These are phyloP conservation scores for Phytophthora chlamydospora DNA, from an alignment of 352 stramenopile genomes.

Conservation along the genomic window DNA sequence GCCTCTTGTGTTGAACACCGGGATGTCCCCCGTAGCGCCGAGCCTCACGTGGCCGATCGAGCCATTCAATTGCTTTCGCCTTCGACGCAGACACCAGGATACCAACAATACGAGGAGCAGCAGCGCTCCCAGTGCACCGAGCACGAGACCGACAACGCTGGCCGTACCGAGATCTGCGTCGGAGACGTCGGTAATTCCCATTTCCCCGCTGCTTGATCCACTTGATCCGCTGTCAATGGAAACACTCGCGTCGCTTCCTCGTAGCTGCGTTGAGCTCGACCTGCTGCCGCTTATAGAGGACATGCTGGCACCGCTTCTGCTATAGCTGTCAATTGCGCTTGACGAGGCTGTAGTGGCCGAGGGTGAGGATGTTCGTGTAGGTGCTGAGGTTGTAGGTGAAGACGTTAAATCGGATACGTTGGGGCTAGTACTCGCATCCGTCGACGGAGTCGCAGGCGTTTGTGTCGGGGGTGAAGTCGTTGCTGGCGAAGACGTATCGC, in stretches of 20 bases:
- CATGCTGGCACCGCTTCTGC: background rate
- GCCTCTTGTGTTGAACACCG: conserved; percentile 30
- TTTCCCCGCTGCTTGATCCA: conserved; percentile 13
- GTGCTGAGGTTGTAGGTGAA: background rate
- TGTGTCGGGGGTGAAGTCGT: background rate
- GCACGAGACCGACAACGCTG: conserved; percentile 17
- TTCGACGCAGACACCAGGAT: conserved; percentile 17
- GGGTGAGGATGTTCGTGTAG: background rate
- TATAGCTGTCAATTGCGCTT: conserved; percentile 1
- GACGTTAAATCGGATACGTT: conserved; percentile 3
- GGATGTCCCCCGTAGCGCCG: conserved; percentile 21
- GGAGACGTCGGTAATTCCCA: conserved; percentile 1
- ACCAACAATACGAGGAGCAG: conserved; percentile 17
- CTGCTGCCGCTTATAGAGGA: background rate
- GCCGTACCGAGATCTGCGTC: conserved; percentile 3
- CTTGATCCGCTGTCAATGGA: background rate
- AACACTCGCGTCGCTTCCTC: conserved; percentile 2
- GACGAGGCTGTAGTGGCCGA: background rate
- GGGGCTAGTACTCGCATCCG: too few species aligned
- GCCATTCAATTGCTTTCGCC: conserved; percentile 10
- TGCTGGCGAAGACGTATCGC: background rate
- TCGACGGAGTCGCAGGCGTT: too few species aligned
- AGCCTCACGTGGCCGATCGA: conserved; percentile 19
- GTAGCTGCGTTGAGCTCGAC: conserved; percentile 4
- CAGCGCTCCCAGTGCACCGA: conserved; percentile 12